phyloP scores from a whole-genome alignment of 2,329 filamentous ascomycete genomes.

The Fusarium proliferatum region DNA sequence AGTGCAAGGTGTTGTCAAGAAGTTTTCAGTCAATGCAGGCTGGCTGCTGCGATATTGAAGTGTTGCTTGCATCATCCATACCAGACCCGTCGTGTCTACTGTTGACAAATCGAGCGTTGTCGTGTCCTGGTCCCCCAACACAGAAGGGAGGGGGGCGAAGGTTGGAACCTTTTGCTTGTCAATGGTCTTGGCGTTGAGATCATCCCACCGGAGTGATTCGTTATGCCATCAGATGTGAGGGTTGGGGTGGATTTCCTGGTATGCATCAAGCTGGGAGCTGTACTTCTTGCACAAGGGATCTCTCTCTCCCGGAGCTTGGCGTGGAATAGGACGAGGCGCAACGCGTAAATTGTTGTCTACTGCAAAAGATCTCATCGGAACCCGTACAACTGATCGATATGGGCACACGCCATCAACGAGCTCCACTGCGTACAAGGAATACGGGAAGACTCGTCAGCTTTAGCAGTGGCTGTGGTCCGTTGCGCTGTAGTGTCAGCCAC shows the following conservation, averaged over 20 bases:
- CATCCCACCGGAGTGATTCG: background rate
- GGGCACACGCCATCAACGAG: background rate
- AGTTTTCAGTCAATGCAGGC: background rate
- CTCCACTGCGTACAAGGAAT: constrained; percentile 17
- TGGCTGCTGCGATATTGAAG: background rate
- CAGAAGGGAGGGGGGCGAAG: background rate
- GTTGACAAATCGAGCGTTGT: background rate
- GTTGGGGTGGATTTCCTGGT: background rate
- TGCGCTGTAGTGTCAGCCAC: constrained; percentile 24
- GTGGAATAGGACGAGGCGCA: background rate
- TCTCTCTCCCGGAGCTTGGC: background rate
- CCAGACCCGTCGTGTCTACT: background rate
- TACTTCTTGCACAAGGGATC: background rate
- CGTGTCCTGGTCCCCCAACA: background rate
- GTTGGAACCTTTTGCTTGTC: background rate
- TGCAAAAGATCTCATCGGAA: constrained; percentile 1
- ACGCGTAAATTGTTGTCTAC: background rate
- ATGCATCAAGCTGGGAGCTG: background rate
- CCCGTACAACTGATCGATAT: background rate
- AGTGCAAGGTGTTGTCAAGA: background rate
- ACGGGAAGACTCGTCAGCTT: constrained; percentile 36
- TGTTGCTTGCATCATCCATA: background rate
- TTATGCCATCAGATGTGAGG: background rate
- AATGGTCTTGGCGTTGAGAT: background rate
- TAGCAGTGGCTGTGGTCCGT: constrained; percentile 25